Base-by-base conservation (phyloP, 1,139 yeast species). In the Geotrichum carabidarum region DNA sequence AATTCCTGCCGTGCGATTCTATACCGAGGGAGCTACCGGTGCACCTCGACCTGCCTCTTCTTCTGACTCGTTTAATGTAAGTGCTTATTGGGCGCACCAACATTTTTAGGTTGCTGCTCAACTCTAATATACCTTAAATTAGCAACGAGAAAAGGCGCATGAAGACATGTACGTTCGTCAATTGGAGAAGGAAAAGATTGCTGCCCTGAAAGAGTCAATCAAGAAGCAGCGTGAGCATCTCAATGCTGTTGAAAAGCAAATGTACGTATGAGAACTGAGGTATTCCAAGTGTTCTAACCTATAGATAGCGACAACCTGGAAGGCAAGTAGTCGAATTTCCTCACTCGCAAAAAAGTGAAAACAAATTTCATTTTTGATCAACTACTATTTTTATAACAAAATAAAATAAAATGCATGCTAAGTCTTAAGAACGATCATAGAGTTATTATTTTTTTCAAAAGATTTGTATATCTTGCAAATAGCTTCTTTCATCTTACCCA, bases 61-160 rank as follows among this genome's bases (percentile, higher is more conserved):
- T 48, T 69, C 74, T 44, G 83, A 81, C 63, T 74, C 82, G 55
- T 81, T 81, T 71, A 72, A 76, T 62, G 76, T 74, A 63, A 61
- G 76, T 71, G 8, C 6, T 14, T 8, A 11, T 11, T 11, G 17
- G 1, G n/a, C 12, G 18, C 22, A 37, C 40, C 8, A n/a, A 37
- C n/a, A 3, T 17, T 8, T 15, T 5, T 40, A 31, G 5, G 17
- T 15, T 18, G 30, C 27, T 15, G 27, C 12, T 40, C 31, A 11
- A 17, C 17, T 17, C 44, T 40, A 17, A 40, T 31, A 40, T 34
- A 34, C 22, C 44, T 17, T 14, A 6, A 11, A 31, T 15, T 57
- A 75, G 78, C 79, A 82, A 70, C 82, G 88, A 66, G 90, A 84
- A 71, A 79, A 78, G 72, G 88, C 87, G 58, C 78, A 78, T 63